These are phyloP conservation scores for Tylopilus plumbeoviolaceoides DNA, from an alignment of 768 basidiomycete species.

Conservation along the genomic window DNA sequence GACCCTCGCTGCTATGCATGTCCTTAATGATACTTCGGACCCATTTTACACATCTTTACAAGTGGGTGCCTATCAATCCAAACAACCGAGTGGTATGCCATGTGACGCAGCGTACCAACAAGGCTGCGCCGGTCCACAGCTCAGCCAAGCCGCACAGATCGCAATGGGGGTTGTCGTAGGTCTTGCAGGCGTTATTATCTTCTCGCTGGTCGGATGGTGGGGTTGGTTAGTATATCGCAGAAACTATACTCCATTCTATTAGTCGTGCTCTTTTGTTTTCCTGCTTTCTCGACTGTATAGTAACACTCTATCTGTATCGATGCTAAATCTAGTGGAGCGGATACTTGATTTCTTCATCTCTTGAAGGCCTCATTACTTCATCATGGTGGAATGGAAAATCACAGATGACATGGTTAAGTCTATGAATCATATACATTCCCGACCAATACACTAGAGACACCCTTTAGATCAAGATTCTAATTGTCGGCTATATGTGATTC, in stretches of 20 bases:
- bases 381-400: no score
- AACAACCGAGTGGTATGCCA: constrained; percentile 63
- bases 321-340: neutral
- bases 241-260: constrained; percentile 21
- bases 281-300: neutral
- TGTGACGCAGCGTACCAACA: constrained; percentile 69
- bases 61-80: constrained; percentile 60
- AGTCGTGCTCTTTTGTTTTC: constrained; percentile 4
- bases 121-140: constrained; percentile 46
- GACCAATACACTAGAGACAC: neutral
- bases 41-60: constrained; percentile 75
- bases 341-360: neutral
- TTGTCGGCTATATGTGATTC: neutral
- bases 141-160: constrained; percentile 61
- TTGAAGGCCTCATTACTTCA: neutral
- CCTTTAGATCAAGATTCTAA: neutral
- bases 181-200: constrained; percentile 55
- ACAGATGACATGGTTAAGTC: no score
- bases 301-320: neutral
- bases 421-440: no score
- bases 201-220: constrained; percentile 40
- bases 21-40: constrained; percentile 62
- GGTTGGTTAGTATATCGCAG: constrained; percentile 29
- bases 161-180: constrained; percentile 67
- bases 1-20: constrained; percentile 76